These are phyloP conservation scores for Collybia nuda DNA, from an alignment of 768 basidiomycete species.

Conservation along the genomic window DNA sequence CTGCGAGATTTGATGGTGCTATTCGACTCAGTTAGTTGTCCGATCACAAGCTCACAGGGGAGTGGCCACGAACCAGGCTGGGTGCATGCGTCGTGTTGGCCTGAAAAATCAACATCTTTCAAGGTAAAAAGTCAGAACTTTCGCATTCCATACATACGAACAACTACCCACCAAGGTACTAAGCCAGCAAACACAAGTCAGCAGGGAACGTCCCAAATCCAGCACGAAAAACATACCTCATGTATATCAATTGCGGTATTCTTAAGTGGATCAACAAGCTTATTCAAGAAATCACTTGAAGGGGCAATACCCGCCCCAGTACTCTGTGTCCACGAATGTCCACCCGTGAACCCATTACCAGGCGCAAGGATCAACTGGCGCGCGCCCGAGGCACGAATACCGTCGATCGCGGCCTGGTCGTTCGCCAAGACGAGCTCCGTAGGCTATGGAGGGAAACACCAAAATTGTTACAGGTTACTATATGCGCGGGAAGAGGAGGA, in stretches of 20 bases:
- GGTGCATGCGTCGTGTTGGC: constrained; percentile 38
- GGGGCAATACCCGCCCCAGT: constrained; percentile 34
- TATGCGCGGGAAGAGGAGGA: no score
- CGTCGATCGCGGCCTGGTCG: constrained; percentile 44
- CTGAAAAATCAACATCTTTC: constrained; percentile 42
- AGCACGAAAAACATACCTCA: constrained; percentile 26
- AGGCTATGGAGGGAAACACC: constrained; percentile 19
- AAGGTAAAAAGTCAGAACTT: no score
- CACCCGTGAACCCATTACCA: constrained; percentile 47
- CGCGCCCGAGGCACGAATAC: constrained; percentile 38
- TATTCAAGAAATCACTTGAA: constrained; percentile 41
- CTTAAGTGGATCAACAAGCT: constrained; percentile 35
- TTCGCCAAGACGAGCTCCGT: constrained; percentile 41
- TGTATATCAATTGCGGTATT: constrained; percentile 49
- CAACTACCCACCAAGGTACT: constrained; percentile 3
- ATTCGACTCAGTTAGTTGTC: neutral
- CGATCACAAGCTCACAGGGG: neutral
- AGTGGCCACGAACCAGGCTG: constrained; percentile 33
- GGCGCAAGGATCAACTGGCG: constrained; percentile 44
- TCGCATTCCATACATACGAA: no score
- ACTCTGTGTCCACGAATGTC: constrained; percentile 40
- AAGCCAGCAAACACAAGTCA: no score
- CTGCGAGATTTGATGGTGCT: constrained; percentile 41
- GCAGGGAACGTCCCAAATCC: no score
- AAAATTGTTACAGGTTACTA: no score